Evolutionary conservation across 2,329 filamentous ascomycete genomes (phyloP), one percentile per base, ranked within the genome.

Genomic region (Diaporthe sp.): DNA sequence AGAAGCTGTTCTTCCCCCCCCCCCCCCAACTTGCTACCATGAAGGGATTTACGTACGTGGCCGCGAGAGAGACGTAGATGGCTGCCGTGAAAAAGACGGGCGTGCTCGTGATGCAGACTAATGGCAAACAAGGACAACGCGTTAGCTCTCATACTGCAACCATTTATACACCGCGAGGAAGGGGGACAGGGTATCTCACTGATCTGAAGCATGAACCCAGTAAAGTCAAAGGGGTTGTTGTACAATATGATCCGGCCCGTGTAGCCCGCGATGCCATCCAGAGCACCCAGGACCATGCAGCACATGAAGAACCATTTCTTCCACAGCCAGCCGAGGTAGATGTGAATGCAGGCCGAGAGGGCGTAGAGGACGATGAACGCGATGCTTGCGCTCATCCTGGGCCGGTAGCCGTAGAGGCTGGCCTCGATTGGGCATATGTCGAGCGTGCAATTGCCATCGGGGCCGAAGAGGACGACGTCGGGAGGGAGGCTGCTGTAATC

Each of bases 131-230:
- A 67, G 63, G 17, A 49, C 25, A 34, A 58, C 6, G 1, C 15
- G 25, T 51, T 44, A 58, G 28, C 47, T 51, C 44, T 9, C 28
- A 15, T 12, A 15, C 25, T 31, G 25, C 8, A 22, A 8, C 10
- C 7, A 37, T 34, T 9, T 13, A n/a, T n/a, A 25, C 15, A 25
- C 1, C 25, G 1, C 51, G 31, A 5, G 6, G 3, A 15, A 3
- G 47, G 47, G 28, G 49, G 37, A 3, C 31, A 63, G 4, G 4
- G 58, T 3, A 8, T 28, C 86, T 63, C 81, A 89, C 88, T 84
- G 77, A 93, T 93, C 80, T 94, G 90, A 22, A 93, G 87, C 81
- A 93, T 87, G 81, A 94, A 94, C 9, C 87, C 90, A 17, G 80
- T 80, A 80, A 92, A 88, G 58, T 81, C 85, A 79, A 92, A 93